Evolutionary conservation across 1,284 basidiomycete species (phyloP).

Genomic region (Malassezia yamatoensis): DNA sequence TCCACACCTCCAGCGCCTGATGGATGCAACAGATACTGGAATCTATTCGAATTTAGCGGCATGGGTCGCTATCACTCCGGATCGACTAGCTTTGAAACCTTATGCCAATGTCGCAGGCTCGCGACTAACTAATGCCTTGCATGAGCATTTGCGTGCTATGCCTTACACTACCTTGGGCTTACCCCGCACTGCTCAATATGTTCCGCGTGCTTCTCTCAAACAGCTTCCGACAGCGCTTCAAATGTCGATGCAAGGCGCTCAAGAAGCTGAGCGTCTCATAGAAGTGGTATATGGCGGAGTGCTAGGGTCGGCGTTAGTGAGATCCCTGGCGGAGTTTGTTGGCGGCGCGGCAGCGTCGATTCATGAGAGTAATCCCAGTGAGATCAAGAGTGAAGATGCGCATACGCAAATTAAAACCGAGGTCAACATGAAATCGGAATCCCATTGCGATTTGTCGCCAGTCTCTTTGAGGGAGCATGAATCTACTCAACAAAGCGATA

Average conservation of each 20-base stretch:
- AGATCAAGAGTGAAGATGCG: neutral
- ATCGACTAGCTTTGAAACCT: conserved; percentile 10
- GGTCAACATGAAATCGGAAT: neutral
- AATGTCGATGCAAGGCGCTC: conserved; percentile 13
- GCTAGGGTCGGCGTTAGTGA: conserved; percentile 24
- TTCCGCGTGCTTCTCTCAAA: conserved; percentile 17
- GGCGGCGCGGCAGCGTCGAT: conserved; percentile 16
- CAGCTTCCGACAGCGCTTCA: conserved; percentile 14
- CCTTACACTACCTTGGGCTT: conserved; percentile 8
- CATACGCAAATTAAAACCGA: neutral
- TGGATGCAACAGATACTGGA: conserved; percentile 26
- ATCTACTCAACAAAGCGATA: neutral
- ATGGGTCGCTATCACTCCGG: conserved; percentile 9
- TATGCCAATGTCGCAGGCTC: conserved; percentile 4
- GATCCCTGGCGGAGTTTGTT: conserved; percentile 32
- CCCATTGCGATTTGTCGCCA: too few relatives aligned
- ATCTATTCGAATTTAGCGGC: conserved; percentile 13
- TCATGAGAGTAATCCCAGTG: neutral
- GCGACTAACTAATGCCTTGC: conserved; percentile 9
- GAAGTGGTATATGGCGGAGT: conserved; percentile 29
- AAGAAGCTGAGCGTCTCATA: conserved; percentile 17
- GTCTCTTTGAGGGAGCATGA: neutral
- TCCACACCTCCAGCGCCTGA: conserved; percentile 24
- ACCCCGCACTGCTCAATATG: conserved; percentile 16
- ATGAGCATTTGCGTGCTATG: conserved; percentile 9